Evolutionary conservation across 805 yeast genomes (phyloP).

Genomic region (Jamesozyma spencerorum): DNA sequence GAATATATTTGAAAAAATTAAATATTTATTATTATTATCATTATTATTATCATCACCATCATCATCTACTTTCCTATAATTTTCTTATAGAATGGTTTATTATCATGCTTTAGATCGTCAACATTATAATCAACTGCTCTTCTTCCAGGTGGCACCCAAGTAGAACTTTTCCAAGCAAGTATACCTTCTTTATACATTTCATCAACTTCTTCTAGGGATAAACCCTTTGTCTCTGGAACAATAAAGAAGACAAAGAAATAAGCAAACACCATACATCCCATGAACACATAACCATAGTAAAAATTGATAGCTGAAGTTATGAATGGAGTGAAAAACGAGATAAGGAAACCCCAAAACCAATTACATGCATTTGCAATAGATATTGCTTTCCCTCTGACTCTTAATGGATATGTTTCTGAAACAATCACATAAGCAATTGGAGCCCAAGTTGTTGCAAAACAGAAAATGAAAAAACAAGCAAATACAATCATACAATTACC

Average conservation of each 20-base stretch:
- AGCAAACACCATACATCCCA: slow-evolving; percentile 51
- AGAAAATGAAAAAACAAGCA: slow-evolving; percentile 63
- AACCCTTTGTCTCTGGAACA: slow-evolving; percentile 73
- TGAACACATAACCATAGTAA: slow-evolving; percentile 57
- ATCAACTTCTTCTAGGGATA: slow-evolving; percentile 75
- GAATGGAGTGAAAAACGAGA: slow-evolving; percentile 68
- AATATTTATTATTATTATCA: too few relatives aligned
- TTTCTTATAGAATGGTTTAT: slow-evolving; percentile 25
- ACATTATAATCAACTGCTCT: slow-evolving; percentile 26
- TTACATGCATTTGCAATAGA: slow-evolving; percentile 57
- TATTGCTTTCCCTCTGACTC: slow-evolving; percentile 54
- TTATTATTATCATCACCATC: too few relatives aligned
- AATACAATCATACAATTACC: slow-evolving; percentile 68
- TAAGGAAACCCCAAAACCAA: slow-evolving; percentile 62
- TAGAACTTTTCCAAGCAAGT: slow-evolving; percentile 39
- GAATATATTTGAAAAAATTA: too few relatives aligned
- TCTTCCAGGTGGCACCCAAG: slow-evolving; percentile 44
- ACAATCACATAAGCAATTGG: slow-evolving; percentile 60
- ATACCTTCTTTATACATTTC: slow-evolving; percentile 42
- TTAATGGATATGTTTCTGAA: slow-evolving; percentile 64
- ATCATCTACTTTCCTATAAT: slow-evolving; percentile 3
- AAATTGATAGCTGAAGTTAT: slow-evolving; percentile 58
- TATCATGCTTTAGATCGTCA: slow-evolving; percentile 23
- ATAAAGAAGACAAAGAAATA: slow-evolving; percentile 63
- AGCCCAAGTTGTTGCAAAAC: slow-evolving; percentile 74